Base-by-base conservation (phyloP, 306 rosid genomes). In the Prunus armeniaca region DNA sequence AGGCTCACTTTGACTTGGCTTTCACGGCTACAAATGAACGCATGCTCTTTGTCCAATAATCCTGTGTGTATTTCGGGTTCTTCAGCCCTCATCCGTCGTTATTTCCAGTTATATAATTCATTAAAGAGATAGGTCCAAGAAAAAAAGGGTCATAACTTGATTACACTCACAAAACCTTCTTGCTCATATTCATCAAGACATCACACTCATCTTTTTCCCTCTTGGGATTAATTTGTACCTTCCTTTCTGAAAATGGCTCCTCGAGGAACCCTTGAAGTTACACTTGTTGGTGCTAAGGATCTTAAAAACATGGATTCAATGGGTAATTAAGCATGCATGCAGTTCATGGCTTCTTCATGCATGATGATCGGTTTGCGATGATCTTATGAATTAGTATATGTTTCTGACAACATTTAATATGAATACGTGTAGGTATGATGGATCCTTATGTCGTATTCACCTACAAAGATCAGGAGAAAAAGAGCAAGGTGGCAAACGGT, bases 201-300 rank as follows among this genome's bases (percentile, higher is more conserved):
- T 17, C 34, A 27, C 45, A 4, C 25, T 7, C 43, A 1, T 27
- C 3, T 30, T 18, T 17, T 5, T 50, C 61, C 8, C 43, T 9
- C 58, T 27, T 3, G 32, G 9, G 52, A 15, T 68, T 50, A 18
- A 51, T 30, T 51, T 28, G 18, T 17, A 51, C 25, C 20, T 52
- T 71, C 32, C 64, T 54, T 54, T 30, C 50, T 32, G 62, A 52
- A 52, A 30, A 71, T 52, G 64, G 64, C 57, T 4, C 72, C 75
- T 71, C 75, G 75, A 27, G 75, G 75, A 20, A 20, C 49, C 52
- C 76, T 71, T 12, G 65, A 55, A 15, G 65, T 55, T 54, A 38
- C 28, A 34, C 25, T 52, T 32, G 19, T 3, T 12, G 32, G 50
- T 32, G 75, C 64, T 34, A 71, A 34, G 45, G 55, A 51, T 19